phyloP scores from a whole-genome alignment of 352 stramenopile genomes.

The Globisporangium radiosum region DNA sequence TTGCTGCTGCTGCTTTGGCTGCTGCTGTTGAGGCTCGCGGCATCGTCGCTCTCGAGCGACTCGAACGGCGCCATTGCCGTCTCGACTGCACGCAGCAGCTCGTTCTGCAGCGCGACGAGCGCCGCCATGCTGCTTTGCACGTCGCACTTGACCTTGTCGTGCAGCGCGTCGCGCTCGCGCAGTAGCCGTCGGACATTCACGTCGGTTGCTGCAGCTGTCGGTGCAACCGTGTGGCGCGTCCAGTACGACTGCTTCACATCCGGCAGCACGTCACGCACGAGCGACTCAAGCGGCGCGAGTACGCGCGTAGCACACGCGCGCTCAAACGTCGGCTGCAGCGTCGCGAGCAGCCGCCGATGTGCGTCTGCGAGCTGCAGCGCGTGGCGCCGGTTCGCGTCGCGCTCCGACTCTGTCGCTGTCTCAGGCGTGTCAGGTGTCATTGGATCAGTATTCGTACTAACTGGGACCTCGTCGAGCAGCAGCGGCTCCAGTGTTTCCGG shows the following conservation, averaged over 20 bases:
- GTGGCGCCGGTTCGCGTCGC: background rate
- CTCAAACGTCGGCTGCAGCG: conserved; percentile 34
- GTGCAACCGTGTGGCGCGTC: conserved; percentile 19
- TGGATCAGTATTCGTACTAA: too few relatives aligned
- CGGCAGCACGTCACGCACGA: conserved; percentile 43
- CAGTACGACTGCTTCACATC: conserved; percentile 80
- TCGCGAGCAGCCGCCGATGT: conserved; percentile 25
- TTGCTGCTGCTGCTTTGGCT: background rate
- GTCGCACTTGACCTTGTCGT: conserved; percentile 32
- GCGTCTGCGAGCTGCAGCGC: conserved; percentile 20
- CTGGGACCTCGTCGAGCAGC: too few relatives aligned
- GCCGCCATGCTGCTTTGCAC: conserved; percentile 48
- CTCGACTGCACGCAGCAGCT: conserved; percentile 32
- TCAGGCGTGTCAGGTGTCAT: too few relatives aligned
- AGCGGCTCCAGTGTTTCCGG: too few relatives aligned
- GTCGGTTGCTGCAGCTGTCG: background rate
- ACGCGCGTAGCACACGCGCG: conserved; percentile 38
- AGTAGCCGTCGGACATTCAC: conserved; percentile 37
- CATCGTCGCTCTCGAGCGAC: background rate
- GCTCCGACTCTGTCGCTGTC: too few relatives aligned
- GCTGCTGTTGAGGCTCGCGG: background rate
- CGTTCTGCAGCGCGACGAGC: conserved; percentile 40
- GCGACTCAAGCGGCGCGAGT: conserved; percentile 29
- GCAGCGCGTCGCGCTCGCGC: conserved; percentile 43
- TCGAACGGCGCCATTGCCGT: conserved; percentile 30